Base-by-base conservation (phyloP, 2,329 filamentous ascomycete genomes). In the Gnomoniopsis sp. region DNA sequence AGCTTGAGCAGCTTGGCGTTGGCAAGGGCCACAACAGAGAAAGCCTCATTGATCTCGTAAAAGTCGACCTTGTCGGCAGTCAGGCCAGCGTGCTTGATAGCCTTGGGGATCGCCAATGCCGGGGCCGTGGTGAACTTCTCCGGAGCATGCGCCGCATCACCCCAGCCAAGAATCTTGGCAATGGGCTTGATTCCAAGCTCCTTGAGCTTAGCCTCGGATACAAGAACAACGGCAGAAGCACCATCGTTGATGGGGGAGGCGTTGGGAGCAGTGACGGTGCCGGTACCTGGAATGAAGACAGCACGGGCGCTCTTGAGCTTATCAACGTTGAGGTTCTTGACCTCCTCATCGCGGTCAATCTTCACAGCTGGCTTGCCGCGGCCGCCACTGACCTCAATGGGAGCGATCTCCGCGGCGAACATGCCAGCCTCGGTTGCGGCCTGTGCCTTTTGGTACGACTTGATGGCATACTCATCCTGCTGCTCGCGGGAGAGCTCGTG, bases 11-110 rank as follows among this genome's bases (percentile, higher is more conserved):
- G 75, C 85, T 99, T 96, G 79, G 96, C 87, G 81, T 99, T 99
- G 66, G 95, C 93, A 54, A 99, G 84, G 43, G 95, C 91, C 64
- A 99, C 95, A 52, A 96, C 95, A 63, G 90, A 95, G 82, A 99
- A 99, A 46, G 95, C 95, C 82, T 99, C 95, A 81, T 99, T 99
- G 82, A 99, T 97, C 82, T 99, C 95, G 75, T 95, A 99, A 67
- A 87, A 95, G 70, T 98, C 93, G 59, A 99, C 83, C 60, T 90
- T 82, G 64, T 88, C 85, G 66, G 87, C 83, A 58, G 86, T 84
- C 63, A 99, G 78, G 63, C 90, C 90, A 62, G 95, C 95, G 77
- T 99, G 93, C 83, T 93, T 92, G 71, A 99, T 85, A 59, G 95
- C 95, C 83, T 98, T 99, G 73, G 95, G 95, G 68, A 99, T 96